phyloP scores from a whole-genome alignment of 2,329 filamentous ascomycete genomes.

The Graphilbum ipis-grandicollis region DNA sequence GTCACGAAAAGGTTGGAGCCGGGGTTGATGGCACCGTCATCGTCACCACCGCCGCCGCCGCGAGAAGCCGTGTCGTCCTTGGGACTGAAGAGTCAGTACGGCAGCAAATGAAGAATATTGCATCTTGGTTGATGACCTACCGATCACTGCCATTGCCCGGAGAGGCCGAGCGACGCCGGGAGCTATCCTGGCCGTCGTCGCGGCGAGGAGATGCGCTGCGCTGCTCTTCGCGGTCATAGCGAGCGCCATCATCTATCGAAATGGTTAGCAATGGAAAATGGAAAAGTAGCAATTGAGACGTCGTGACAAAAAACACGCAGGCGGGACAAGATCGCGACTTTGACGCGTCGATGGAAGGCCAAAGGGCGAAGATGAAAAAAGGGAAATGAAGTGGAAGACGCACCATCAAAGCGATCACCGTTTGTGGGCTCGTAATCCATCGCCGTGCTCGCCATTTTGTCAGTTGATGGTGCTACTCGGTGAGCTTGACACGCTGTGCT shows the following conservation, averaged over 20 bases:
- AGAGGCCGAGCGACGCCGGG: conserved; percentile 44
- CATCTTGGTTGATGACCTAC: no score
- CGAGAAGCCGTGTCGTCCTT: conserved; percentile 26
- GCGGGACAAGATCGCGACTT: no score
- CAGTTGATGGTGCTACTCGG: not conserved
- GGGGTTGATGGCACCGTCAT: conserved; percentile 72
- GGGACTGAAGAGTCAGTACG: conserved; percentile 11
- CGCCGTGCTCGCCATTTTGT: conserved; percentile 40
- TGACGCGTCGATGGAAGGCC: not conserved
- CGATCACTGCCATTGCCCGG: conserved; percentile 36
- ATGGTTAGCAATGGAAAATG: conserved; percentile 7
- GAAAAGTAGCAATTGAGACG: no score
- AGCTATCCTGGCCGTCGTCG: conserved; percentile 39
- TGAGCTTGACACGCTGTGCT: conserved; percentile 1
- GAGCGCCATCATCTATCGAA: conserved; percentile 39
- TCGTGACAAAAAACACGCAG: no score
- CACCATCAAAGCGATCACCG: conserved; percentile 50
- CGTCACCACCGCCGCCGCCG: conserved; percentile 31
- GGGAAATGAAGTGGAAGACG: conserved; percentile 11
- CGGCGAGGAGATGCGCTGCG: conserved; percentile 50
- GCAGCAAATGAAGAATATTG: conserved; percentile 15
- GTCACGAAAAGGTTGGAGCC: conserved; percentile 98
- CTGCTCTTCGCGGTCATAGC: conserved; percentile 45
- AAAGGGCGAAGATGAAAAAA: conserved; percentile 2
- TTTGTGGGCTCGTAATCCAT: conserved; percentile 57